Evolutionary conservation across 768 basidiomycete genomes (phyloP).

Genomic region (Peribolospora kevripleyi): DNA sequence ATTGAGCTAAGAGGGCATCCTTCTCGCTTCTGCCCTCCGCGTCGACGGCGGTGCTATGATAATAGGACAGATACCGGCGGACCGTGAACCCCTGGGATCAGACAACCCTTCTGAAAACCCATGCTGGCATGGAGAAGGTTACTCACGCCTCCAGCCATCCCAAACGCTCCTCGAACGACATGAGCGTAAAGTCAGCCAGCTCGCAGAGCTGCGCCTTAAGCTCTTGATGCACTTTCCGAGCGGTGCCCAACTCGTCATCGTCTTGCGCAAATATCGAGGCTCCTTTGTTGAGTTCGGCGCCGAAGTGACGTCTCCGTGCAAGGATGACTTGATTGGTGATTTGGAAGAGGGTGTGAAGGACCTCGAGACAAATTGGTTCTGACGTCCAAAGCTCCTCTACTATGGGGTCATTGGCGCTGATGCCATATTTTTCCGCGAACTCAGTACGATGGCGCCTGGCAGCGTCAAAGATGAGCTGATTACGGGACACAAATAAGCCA

Average conservation of each 20-base stretch:
- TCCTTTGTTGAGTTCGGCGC: conserved; percentile 15
- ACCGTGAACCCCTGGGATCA: too few relatives aligned
- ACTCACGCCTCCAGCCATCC: conserved; percentile 5
- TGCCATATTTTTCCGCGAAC: conserved; percentile 49
- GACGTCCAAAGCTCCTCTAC: conserved; percentile 53
- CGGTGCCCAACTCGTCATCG: background rate
- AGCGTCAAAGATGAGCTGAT: conserved; percentile 46
- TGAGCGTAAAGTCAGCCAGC: conserved; percentile 17
- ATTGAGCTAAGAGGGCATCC: conserved; percentile 38
- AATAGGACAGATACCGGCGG: background rate
- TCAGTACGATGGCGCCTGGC: conserved; percentile 51
- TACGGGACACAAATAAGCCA: too few relatives aligned
- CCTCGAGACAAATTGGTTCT: conserved; percentile 38
- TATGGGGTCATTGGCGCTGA: conserved; percentile 30
- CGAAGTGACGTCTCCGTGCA: conserved; percentile 18
- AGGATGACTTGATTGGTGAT: conserved; percentile 17
- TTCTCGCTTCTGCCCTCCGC: conserved; percentile 31
- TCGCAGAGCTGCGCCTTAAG: conserved; percentile 19
- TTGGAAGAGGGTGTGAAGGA: conserved; percentile 46
- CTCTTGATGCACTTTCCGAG: conserved; percentile 14
- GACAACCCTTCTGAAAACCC: background rate
- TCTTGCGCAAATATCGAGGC: background rate
- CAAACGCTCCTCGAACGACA: conserved; percentile 12
- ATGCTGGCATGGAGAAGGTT: background rate
- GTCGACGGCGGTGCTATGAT: conserved; percentile 9